Conservation (phyloP, 208 protist species). For the Crithidia mellificae region DNA sequence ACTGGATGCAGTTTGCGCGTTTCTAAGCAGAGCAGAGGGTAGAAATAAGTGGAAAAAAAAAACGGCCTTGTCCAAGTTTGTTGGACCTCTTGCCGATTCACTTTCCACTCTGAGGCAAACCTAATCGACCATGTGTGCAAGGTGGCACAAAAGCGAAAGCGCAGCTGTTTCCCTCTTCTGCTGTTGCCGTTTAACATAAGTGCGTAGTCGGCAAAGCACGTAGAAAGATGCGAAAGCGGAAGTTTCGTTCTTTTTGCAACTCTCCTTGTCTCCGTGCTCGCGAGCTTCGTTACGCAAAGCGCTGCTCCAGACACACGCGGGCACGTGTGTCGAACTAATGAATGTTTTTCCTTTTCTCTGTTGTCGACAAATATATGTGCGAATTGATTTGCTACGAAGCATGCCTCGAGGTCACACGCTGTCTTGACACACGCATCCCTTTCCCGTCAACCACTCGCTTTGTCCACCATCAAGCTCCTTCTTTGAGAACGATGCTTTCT, state of each 20-base stretch:
- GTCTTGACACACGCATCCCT: too few relatives aligned
- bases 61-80: too few relatives aligned
- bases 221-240: too few relatives aligned
- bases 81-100: too few relatives aligned
- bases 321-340: background rate
- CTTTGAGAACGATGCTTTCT: conserved; percentile 2
- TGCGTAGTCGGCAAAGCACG: too few relatives aligned
- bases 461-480: background rate
- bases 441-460: background rate
- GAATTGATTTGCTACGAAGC: too few relatives aligned
- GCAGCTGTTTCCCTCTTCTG: background rate
- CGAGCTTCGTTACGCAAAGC: conserved; percentile 6
- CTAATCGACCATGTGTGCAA: background rate
- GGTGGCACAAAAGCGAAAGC: background rate
- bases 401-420: too few relatives aligned
- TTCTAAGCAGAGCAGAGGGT: conserved; percentile 17
- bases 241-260: background rate
- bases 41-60: too few relatives aligned
- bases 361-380: background rate
- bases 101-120: too few relatives aligned
- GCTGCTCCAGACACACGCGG: background rate
- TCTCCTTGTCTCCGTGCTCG: conserved; percentile 5
- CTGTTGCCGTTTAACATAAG: too few relatives aligned
- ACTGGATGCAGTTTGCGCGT: conserved; percentile 32
- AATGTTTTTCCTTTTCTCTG: conserved; percentile 6